Conservation (phyloP, 257 asterid species). For the Lycium ferocissimum region DNA sequence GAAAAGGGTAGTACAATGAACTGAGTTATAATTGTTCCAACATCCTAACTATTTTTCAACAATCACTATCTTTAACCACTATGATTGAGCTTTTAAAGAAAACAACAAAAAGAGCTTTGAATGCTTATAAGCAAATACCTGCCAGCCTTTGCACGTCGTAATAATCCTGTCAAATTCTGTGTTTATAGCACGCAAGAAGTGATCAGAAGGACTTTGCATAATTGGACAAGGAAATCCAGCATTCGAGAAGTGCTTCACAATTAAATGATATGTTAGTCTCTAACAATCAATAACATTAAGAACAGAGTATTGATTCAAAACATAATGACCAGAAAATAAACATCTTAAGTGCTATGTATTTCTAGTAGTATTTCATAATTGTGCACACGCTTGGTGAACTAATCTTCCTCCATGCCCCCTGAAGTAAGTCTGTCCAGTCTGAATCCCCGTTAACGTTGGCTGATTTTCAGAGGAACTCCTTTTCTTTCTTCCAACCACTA, state of each 20-base stretch:
- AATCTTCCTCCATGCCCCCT: conserved; percentile 7
- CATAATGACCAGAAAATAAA: not conserved
- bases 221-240: conserved; percentile 99
- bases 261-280: conserved; percentile 30
- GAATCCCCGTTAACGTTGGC: not conserved
- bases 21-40: not conserved
- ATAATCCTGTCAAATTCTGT: conserved; percentile 95
- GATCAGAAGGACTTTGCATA: conserved; percentile 99
- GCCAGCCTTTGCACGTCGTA: conserved; percentile 99
- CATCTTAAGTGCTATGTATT: not conserved
- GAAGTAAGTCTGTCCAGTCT: not conserved
- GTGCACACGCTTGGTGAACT: not conserved
- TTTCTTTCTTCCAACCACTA: conserved; percentile 7
- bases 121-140: conserved; percentile 55
- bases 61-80: not conserved
- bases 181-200: conserved; percentile 94
- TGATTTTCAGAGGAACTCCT: not conserved
- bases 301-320: not conserved
- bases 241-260: conserved; percentile 88
- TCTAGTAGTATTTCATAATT: not conserved
- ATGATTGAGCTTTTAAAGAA: not conserved
- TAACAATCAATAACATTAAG: not conserved
- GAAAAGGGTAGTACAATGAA: not conserved
- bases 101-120: not conserved
- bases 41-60: not conserved